Evolutionary conservation across 805 yeast genomes (phyloP), one percentile per base, ranked within the genome.

Genomic region (Yarrowia sp.): DNA sequence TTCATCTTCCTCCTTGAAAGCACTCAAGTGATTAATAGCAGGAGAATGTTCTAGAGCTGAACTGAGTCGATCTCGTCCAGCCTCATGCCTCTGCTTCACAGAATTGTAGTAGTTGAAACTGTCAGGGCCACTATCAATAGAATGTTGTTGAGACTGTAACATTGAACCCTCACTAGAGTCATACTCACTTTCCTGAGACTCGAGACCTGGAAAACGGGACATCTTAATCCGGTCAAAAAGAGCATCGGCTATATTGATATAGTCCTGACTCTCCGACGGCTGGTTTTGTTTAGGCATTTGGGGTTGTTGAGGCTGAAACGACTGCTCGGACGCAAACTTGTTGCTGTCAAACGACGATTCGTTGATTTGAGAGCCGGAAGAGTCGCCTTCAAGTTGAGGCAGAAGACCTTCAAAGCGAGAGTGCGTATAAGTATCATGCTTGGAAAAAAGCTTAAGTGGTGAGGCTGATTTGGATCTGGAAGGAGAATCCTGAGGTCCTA

Each of bases 361-460:
- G 35, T 38, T 33, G 15, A 14, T 43, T 5, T 18, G 35, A 22
- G 11, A 22, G 35, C 57, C 36, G 43, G 42, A 18, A 4, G 43
- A 58, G 18, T 45, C 66, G 28, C 58, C 45, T 22, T 60, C 69
- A 31, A 70, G 45, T 31, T 67, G 66, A 1, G 69, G 69, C 38
- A 73, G 57, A 3, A 72, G 67, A n/a, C 69, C 71, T 15, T 73
- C 72, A 28, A 70, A 66, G 32, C 67, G 66, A 2, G 67, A 66
- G 32, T 67, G 68, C 4, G 75, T 73, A 41, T 69, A 72, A 0
- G 76, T 71, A 43, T 73, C 74, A 22, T 68, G 70, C 18, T 65
- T 57, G 31, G 69, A 70, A 50, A 73, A 72, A 7, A 73, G 60
- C 33, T 71, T 71, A 10, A 73, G 50, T 6, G 73, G 69, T 2